A percentile compares a stretch with the other conserved stretches of the same genome.
These are phyloP conservation scores for Stylonectria norvegica DNA, from an alignment of 2,329 filamentous ascomycete species.

Conservation along the genomic window DNA sequence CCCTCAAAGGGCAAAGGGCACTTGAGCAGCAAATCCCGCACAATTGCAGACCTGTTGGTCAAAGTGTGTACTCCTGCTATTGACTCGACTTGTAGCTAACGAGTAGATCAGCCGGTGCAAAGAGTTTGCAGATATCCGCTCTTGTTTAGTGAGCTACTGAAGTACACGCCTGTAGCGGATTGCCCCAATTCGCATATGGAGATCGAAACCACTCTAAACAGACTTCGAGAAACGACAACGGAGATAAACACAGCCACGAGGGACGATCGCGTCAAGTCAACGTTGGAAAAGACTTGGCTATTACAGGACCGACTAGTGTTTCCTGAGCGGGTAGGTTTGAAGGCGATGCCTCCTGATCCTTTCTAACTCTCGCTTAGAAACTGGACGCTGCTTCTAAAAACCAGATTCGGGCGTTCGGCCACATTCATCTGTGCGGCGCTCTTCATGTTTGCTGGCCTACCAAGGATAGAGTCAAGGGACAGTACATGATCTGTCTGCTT, in stretches of 20 bases:
- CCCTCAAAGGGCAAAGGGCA: constrained; percentile 63
- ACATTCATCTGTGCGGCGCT: constrained; percentile 76
- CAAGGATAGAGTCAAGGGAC: constrained; percentile 62
- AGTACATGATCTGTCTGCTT: constrained; percentile 82
- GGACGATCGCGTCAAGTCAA: constrained; percentile 64
- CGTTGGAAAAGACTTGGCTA: constrained; percentile 78
- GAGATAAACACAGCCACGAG: constrained; percentile 84
- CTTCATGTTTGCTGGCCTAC: constrained; percentile 81
- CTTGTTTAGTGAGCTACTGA: constrained; percentile 78
- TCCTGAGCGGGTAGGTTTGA: constrained; percentile 61
- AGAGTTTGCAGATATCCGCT: constrained; percentile 88
- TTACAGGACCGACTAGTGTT: constrained; percentile 80
- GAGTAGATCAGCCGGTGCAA: constrained; percentile 70
- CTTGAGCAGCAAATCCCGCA: constrained; percentile 70
- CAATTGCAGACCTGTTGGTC: constrained; percentile 81
- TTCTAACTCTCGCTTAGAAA: constrained; percentile 33
- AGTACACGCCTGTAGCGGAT: constrained; percentile 77
- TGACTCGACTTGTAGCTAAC: background rate
- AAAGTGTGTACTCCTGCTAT: constrained; percentile 57
- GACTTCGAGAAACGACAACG: constrained; percentile 69
- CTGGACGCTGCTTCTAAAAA: constrained; percentile 54
- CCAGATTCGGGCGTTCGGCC: constrained; percentile 75
- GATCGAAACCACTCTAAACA: constrained; percentile 68
- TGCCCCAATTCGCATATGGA: constrained; percentile 80
- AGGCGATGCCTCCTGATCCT: no score